Conservation (phyloP, 2,329 filamentous ascomycete genomes). For the Stagonosporopsis tanaceti region DNA sequence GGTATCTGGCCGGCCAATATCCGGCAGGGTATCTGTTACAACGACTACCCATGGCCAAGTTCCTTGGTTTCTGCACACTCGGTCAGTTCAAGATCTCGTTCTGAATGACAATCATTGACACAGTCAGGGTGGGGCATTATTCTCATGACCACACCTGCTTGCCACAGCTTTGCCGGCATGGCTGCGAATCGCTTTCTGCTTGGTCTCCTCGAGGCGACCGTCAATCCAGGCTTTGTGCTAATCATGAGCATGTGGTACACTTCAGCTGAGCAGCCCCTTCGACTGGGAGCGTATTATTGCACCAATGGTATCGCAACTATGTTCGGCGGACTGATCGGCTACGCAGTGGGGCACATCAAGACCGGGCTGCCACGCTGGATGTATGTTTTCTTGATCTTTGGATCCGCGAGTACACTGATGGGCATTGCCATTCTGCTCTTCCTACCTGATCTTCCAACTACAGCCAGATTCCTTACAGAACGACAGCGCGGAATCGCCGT, state of each 20-base stretch:
- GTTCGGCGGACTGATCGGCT: conserved; percentile 65
- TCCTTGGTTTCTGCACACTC: conserved; percentile 53
- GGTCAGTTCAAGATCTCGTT: conserved; percentile 20
- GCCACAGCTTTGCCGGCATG: conserved; percentile 51
- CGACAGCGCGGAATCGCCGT: conserved; percentile 40
- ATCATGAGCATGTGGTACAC: conserved; percentile 74
- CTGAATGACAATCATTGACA: neutral
- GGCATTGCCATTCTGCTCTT: conserved; percentile 58
- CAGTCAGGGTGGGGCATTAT: conserved; percentile 51
- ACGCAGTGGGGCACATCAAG: conserved; percentile 63
- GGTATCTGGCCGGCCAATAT: conserved; percentile 57
- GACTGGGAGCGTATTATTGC: conserved; percentile 53
- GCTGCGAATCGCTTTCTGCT: conserved; percentile 57
- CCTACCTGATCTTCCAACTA: conserved; percentile 59
- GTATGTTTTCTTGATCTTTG: conserved; percentile 64
- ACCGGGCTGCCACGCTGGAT: conserved; percentile 58
- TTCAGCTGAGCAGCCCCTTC: conserved; percentile 66
- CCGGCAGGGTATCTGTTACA: conserved; percentile 56
- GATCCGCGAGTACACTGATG: conserved; percentile 41
- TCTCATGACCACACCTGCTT: conserved; percentile 53
- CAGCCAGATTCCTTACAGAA: conserved; percentile 29
- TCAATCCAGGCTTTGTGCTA: conserved; percentile 65
- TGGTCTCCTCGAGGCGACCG: conserved; percentile 59
- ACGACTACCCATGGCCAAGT: conserved; percentile 57
- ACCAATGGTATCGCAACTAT: conserved; percentile 64